These are phyloP conservation scores for Alternaria arborescens DNA, from an alignment of 2,329 filamentous ascomycete genomes.

Conservation along the genomic window DNA sequence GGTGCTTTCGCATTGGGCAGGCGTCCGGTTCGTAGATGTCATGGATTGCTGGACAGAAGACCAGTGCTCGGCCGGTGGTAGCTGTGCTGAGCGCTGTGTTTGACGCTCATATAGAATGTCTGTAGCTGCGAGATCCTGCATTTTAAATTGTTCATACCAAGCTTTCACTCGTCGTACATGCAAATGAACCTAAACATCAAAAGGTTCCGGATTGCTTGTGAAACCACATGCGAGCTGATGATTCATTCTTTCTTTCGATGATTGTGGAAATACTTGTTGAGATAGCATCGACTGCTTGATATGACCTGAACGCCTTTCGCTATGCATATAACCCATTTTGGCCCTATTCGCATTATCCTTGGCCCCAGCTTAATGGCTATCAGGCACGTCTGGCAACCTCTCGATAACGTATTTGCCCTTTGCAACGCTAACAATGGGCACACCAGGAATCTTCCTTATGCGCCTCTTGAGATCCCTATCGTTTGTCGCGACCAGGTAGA, in stretches of 20 bases:
- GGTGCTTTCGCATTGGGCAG: constrained; percentile 10
- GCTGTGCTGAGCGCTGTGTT: not conserved
- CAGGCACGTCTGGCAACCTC: constrained; percentile 83
- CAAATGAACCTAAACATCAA: not conserved
- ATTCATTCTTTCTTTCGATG: not conserved
- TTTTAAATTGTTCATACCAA: not conserved
- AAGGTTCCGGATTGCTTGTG: not conserved
- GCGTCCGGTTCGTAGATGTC: constrained; percentile 1
- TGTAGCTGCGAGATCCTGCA: not conserved
- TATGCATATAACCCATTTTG: constrained; percentile 12
- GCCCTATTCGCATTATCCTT: constrained; percentile 1
- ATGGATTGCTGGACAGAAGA: not conserved
- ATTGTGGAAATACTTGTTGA: not conserved
- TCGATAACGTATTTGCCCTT: constrained; percentile 95
- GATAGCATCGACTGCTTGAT: not conserved
- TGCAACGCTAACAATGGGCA: constrained; percentile 81
- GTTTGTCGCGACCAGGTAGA: constrained; percentile 56
- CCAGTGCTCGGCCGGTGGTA: not conserved
- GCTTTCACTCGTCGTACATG: too few relatives aligned
- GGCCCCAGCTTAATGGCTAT: constrained; percentile 52
- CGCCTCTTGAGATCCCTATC: constrained; percentile 76
- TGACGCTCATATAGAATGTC: not conserved
- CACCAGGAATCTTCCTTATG: constrained; percentile 81
- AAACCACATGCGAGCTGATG: not conserved
- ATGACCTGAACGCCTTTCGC: constrained; percentile 13